phyloP scores from a whole-genome alignment of 2,329 filamentous ascomycete species.

The Calonectria fujianensis region DNA sequence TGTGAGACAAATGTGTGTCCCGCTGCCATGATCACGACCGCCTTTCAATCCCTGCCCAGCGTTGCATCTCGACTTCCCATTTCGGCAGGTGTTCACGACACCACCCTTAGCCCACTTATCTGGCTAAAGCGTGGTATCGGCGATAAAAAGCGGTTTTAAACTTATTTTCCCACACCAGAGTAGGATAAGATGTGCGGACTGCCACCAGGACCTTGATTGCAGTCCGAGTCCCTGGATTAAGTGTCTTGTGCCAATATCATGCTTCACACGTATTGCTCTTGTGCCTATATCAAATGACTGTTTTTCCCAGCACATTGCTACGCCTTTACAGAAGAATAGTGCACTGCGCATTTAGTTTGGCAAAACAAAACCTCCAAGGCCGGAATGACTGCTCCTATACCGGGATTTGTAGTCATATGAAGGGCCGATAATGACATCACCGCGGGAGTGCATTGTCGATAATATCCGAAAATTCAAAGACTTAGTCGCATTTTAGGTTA shows the following conservation, averaged over 20 bases:
- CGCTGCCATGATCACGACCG: neutral
- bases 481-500: neutral
- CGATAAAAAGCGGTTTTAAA: constrained; percentile 1
- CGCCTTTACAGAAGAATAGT: neutral
- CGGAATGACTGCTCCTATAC: neutral
- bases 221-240: neutral
- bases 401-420: constrained; percentile 1
- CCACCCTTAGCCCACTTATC: neutral
- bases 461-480: neutral
- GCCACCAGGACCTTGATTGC: neutral
- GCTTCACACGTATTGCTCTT: neutral
- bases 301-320: neutral
- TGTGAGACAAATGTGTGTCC: neutral
- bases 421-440: neutral
- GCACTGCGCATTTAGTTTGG: neutral
- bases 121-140: neutral
- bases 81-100: constrained; percentile 9
- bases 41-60: neutral
- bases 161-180: neutral
- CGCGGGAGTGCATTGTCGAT: neutral
- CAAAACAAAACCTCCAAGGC: neutral
- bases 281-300: neutral
- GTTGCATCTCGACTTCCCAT: neutral
- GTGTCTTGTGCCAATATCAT: constrained; percentile 21
- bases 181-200: neutral